These are phyloP conservation scores for Chenopodium formosanum DNA, from an alignment of 148 eudicot genomes.

Conservation along the genomic window DNA sequence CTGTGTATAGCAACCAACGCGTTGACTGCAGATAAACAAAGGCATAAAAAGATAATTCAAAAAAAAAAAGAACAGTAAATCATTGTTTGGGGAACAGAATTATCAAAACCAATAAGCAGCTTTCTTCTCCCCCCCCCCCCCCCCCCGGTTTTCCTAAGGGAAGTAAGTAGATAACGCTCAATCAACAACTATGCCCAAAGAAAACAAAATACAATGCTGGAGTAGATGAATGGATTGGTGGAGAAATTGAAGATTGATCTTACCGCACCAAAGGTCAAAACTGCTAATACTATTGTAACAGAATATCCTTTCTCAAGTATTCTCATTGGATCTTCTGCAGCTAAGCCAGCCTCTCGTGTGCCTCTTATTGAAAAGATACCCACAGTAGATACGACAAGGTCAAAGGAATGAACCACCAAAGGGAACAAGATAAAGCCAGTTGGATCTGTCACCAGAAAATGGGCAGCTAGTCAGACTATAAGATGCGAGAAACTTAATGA, in stretches of 20 bases:
- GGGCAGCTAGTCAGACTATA: conserved; percentile 17
- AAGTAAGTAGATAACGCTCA: neutral
- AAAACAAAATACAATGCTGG: neutral
- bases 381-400: conserved; percentile 85
- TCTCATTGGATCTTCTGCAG: conserved; percentile 84
- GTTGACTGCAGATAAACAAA: conserved; percentile 64
- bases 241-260: conserved; percentile 15
- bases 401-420: conserved; percentile 94
- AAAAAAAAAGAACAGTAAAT: neutral
- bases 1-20: conserved; percentile 96
- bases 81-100: neutral
- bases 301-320: conserved; percentile 97
- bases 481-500: conserved; percentile 7
- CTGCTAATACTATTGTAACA: conserved; percentile 78
- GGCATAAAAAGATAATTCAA: neutral
- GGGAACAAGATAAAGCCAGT: conserved; percentile 98
- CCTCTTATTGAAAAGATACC: conserved; percentile 91
- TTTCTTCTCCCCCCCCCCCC: neutral
- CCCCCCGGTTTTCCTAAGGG: neutral
- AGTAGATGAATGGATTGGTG: neutral
- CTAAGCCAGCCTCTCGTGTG: conserved; percentile 66
- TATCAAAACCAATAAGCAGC: neutral
- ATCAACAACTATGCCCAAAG: neutral
- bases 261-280: conserved; percentile 89
- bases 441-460: conserved; percentile 65